Evolutionary conservation across 495 filamentous ascomycete genomes (phyloP).

Genomic region (Neurospora tetrasperma): DNA sequence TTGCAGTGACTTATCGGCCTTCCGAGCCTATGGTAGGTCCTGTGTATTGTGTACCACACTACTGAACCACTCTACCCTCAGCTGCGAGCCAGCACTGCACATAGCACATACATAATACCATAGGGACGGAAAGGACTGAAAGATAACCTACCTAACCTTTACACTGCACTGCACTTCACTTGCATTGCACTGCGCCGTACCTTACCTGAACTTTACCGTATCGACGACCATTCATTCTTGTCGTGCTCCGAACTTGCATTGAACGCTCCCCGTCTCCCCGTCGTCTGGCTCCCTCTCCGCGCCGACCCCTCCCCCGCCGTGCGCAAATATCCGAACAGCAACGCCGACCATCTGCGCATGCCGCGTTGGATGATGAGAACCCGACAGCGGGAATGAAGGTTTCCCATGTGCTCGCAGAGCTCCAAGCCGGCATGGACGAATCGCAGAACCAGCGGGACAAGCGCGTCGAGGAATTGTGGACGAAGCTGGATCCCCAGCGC

Average conservation of each 20-base stretch:
- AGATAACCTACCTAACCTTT: background rate
- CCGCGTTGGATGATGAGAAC: conserved; percentile 25
- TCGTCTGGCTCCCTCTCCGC: background rate
- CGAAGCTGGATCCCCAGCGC: conserved; percentile 60
- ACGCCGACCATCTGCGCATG: conserved; percentile 1
- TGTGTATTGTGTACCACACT: background rate
- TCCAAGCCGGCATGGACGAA: conserved; percentile 43
- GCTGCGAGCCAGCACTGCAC: background rate
- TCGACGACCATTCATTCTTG: background rate
- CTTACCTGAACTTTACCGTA: background rate
- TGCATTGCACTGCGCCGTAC: background rate
- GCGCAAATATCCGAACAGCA: background rate
- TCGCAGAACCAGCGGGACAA: conserved; percentile 62
- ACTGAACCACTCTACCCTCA: background rate
- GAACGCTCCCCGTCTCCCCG: background rate
- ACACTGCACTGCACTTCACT: background rate
- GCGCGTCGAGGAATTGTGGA: conserved; percentile 73
- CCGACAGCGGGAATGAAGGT: conserved; percentile 27
- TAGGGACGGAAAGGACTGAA: background rate
- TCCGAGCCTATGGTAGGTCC: background rate
- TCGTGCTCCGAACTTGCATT: background rate
- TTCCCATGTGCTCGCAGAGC: conserved; percentile 32
- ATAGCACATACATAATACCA: background rate
- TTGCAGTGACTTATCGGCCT: background rate
- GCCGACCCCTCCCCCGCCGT: conserved; percentile 7